phyloP scores from a whole-genome alignment of 2,329 filamentous ascomycete species.

The Aspergillus aculeatus region DNA sequence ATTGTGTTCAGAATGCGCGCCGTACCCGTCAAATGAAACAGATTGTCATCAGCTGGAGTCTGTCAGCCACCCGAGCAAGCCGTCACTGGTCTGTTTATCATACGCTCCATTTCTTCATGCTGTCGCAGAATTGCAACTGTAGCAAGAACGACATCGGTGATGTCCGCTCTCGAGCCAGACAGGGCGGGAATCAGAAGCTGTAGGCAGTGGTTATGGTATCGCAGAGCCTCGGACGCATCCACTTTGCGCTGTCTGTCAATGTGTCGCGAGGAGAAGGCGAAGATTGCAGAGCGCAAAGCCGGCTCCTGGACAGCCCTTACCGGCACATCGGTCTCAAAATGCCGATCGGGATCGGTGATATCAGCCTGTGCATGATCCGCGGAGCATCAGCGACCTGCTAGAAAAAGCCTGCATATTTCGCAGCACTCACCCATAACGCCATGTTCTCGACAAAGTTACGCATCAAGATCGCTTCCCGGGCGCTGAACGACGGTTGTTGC shows the following conservation, averaged over 20 bases:
- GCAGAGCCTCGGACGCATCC: constrained; percentile 28
- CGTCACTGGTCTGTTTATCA: background rate
- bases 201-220: constrained; percentile 36
- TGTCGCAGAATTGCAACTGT: constrained; percentile 36
- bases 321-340: constrained; percentile 34
- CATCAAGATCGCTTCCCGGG: constrained; percentile 23
- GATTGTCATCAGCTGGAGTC: constrained; percentile 30
- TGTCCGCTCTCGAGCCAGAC: constrained; percentile 23
- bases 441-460: constrained; percentile 36
- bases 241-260: constrained; percentile 25
- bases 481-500: constrained; percentile 8
- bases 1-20: constrained; percentile 39
- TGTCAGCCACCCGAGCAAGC: constrained; percentile 2
- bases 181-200: constrained; percentile 36
- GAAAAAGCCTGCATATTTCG: rapidly evolving
- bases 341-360: constrained; percentile 32
- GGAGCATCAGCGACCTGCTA: background rate
- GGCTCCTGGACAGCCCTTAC: constrained; percentile 30
- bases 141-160: constrained; percentile 33
- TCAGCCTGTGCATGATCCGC: constrained; percentile 23
- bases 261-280: constrained; percentile 37
- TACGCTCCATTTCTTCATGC: constrained; percentile 37
- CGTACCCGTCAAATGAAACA: constrained; percentile 37
- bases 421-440: constrained; percentile 29
- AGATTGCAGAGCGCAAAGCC: constrained; percentile 32